phyloP scores from a whole-genome alignment of 805 yeast genomes.

The Metschnikowia similis region DNA sequence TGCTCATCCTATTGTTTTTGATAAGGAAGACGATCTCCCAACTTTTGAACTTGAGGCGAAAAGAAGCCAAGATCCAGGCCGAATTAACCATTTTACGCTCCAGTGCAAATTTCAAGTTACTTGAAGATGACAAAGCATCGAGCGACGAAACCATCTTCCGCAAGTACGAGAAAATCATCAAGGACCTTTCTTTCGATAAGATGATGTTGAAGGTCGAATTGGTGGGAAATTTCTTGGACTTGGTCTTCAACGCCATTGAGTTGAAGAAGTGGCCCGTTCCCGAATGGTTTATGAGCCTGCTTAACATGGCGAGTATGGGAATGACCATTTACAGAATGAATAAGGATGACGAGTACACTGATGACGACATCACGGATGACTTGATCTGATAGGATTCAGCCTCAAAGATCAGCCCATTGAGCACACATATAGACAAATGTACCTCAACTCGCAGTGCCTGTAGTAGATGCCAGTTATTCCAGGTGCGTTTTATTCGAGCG shows the following conservation, averaged over 20 bases:
- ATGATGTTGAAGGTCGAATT: conserved; percentile 39
- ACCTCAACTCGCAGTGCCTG: not conserved
- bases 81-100: conserved; percentile 31
- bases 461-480: not conserved
- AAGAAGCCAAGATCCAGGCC: conserved; percentile 33
- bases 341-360: conserved; percentile 43
- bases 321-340: conserved; percentile 49
- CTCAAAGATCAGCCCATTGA: not conserved
- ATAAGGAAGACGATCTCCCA: conserved; percentile 40
- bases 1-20: conserved; percentile 36
- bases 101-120: conserved; percentile 19
- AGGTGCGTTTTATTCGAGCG: not conserved
- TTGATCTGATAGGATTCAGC: conserved; percentile 20
- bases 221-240: conserved; percentile 39
- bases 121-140: conserved; percentile 18
- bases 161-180: conserved; percentile 37
- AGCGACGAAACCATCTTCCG: conserved; percentile 23
- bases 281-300: conserved; percentile 38
- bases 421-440: not conserved
- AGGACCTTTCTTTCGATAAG: conserved; percentile 40
- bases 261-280: conserved; percentile 33
- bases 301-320: conserved; percentile 40
- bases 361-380: conserved; percentile 41
- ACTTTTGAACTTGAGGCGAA: conserved; percentile 35
- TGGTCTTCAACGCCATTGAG: conserved; percentile 38